Evolutionary conservation across 202 grass and related monocot species (phyloP), one percentile per base, ranked within the genome.

Genomic region (Brachypodium distachyon): DNA sequence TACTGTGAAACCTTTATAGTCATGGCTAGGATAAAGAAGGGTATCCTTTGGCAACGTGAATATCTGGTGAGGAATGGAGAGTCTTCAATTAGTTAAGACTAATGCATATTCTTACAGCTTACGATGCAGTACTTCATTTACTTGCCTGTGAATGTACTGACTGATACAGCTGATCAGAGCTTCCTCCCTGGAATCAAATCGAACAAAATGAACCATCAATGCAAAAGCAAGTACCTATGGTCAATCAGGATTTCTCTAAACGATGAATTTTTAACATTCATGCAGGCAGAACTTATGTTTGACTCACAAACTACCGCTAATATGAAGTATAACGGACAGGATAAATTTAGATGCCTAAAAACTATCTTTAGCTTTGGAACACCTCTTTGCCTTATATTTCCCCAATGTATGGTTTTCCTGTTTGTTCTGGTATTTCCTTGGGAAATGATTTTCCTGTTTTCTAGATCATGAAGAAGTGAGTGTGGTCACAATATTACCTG

Each of bases 101-200:
- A 34, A 72, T 46, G 59, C 1, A 12, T 27, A 70, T 0, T 17
- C 9, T 72, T 34, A 40, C 6, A 46, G 18, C 42, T 57, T 17
- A 43, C 8, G 23, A 36, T 54, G 23, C 16, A 74, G 44, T 11
- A 59, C 61, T 37, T 60, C 4, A 78, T 70, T 26, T 61, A 54
- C 96, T 88, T 98, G 77, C 96, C 96, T 98, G 91, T 70, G 96
- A 98, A 92, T 98, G 91, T 59, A 98, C 96, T 37, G 96, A 98
- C 34, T 85, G 67, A 59, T 98, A 95, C 53, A 98, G 57, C 74
- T 87, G 70, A 59, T 85, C 83, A 26, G 96, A 42, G 77, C 89
- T 95, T 76, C 96, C 96, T 71, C 91, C 96, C 96, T 98, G 80
- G 44, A 70, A 83, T 6, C 76, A 5, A 17, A 83, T 27, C 28